Evolutionary conservation across 345 rosid genomes (phyloP).

Genomic region (Gossypium australe): DNA sequence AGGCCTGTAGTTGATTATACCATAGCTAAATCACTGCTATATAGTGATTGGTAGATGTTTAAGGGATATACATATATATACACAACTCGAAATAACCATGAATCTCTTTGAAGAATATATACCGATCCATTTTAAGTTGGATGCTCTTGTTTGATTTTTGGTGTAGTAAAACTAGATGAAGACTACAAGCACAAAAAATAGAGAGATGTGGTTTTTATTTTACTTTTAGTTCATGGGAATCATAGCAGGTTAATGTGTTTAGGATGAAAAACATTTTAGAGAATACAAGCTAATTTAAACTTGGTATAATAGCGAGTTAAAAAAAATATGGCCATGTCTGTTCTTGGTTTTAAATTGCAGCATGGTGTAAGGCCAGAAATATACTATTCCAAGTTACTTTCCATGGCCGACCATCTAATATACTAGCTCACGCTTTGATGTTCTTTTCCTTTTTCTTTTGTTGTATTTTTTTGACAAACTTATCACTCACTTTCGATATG

Average conservation of each 20-base stretch:
- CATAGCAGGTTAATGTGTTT: neutral
- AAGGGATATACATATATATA: neutral
- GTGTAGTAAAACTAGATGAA: neutral
- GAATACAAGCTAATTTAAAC: neutral
- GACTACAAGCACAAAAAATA: neutral
- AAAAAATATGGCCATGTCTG: neutral
- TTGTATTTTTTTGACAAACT: neutral
- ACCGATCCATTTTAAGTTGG: neutral
- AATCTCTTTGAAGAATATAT: neutral
- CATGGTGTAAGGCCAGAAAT: neutral
- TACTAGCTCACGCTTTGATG: neutral
- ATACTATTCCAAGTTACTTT: neutral
- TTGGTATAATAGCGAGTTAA: neutral
- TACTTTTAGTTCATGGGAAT: neutral
- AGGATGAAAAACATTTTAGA: neutral
- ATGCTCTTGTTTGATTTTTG: neutral
- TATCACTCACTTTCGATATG: neutral
- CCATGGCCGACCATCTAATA: neutral
- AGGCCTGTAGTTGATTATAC: constrained; percentile 26
- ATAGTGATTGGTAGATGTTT: neutral
- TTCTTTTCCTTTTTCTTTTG: neutral
- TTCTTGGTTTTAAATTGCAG: neutral
- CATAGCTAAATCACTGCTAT: neutral
- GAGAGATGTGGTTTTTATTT: neutral
- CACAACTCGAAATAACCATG: neutral